Conservation (phyloP, 192 early-diverging fungal genomes). For the Coemansia sp. region DNA sequence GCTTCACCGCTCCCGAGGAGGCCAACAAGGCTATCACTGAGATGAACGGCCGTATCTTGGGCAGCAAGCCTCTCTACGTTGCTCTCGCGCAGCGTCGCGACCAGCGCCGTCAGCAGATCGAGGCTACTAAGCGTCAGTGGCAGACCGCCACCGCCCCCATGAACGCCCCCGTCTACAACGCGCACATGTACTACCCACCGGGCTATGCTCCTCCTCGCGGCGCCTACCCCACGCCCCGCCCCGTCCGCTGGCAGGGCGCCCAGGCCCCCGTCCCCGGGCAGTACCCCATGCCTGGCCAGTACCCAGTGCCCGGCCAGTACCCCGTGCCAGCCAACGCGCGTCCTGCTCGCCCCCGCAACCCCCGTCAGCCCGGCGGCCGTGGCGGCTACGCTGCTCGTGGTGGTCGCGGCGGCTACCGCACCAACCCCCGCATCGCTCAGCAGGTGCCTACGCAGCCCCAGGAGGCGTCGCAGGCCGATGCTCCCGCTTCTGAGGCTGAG, state of each 20-base stretch:
- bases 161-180: conserved; percentile 55
- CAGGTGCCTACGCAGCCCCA: conserved; percentile 40
- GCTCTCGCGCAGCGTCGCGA: conserved; percentile 98
- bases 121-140: conserved; percentile 92
- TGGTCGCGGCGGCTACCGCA: conserved; percentile 49
- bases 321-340: conserved; percentile 43
- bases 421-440: conserved; percentile 40
- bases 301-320: conserved; percentile 47
- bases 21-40: conserved; percentile 97
- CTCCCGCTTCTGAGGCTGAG: conserved; percentile 30
- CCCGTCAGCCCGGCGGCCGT: conserved; percentile 44
- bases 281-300: conserved; percentile 52
- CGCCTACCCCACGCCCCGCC: conserved; percentile 55
- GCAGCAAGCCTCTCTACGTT: conserved; percentile 96
- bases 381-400: conserved; percentile 54
- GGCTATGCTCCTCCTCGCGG: conserved; percentile 55
- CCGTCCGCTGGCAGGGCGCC: conserved; percentile 59
- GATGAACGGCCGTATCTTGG: conserved; percentile 97
- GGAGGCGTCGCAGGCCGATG: conserved; percentile 38
- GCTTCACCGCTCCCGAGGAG: conserved; percentile 98
- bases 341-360: conserved; percentile 53
- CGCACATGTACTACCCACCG: conserved; percentile 61
- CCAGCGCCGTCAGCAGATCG: conserved; percentile 90
- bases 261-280: conserved; percentile 48
- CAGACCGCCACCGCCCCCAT: conserved; percentile 46